A percentile compares a stretch with the other conserved stretches of the same genome.
Evolutionary conservation across 768 basidiomycete genomes (phyloP).

Genomic region (Pleurotus cornucopiae): DNA sequence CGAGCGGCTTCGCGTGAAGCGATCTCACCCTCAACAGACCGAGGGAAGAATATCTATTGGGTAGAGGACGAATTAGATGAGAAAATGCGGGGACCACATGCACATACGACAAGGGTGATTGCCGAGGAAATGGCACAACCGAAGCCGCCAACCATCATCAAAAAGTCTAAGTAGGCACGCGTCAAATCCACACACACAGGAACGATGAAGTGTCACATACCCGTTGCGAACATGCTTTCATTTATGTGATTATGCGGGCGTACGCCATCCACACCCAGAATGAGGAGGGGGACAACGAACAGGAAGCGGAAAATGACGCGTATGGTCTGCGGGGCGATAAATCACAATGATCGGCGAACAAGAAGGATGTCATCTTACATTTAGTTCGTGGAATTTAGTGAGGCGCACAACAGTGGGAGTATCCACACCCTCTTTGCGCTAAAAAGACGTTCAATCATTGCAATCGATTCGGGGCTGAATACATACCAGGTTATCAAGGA

Average conservation of each 20-base stretch:
- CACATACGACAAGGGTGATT: slow-evolving; percentile 64
- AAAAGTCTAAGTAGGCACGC: slow-evolving; percentile 40
- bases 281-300: slow-evolving; percentile 60
- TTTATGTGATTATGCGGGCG: slow-evolving; percentile 61
- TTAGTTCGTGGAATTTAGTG: slow-evolving; percentile 78
- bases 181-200: slow-evolving; percentile 3
- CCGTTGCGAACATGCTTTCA: slow-evolving; percentile 50
- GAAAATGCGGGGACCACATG: background rate
- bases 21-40: slow-evolving; percentile 67
- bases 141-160: slow-evolving; percentile 53
- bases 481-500: slow-evolving; percentile 57
- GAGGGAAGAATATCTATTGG: slow-evolving; percentile 77
- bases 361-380: slow-evolving; percentile 48
- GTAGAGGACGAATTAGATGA: background rate
- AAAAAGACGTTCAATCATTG: slow-evolving; percentile 1
- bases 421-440: slow-evolving; percentile 66
- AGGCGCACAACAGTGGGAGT: slow-evolving; percentile 61
- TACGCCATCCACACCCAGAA: slow-evolving; percentile 68
- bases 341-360: background rate
- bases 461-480: background rate
- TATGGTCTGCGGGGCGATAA: slow-evolving; percentile 42
- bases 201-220: slow-evolving; percentile 21
- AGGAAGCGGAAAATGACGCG: slow-evolving; percentile 72
- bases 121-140: slow-evolving; percentile 66
- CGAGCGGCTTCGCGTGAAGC: slow-evolving; percentile 43